phyloP scores from a whole-genome alignment of 192 early-diverging fungal species.

The Coemansia sp. region DNA sequence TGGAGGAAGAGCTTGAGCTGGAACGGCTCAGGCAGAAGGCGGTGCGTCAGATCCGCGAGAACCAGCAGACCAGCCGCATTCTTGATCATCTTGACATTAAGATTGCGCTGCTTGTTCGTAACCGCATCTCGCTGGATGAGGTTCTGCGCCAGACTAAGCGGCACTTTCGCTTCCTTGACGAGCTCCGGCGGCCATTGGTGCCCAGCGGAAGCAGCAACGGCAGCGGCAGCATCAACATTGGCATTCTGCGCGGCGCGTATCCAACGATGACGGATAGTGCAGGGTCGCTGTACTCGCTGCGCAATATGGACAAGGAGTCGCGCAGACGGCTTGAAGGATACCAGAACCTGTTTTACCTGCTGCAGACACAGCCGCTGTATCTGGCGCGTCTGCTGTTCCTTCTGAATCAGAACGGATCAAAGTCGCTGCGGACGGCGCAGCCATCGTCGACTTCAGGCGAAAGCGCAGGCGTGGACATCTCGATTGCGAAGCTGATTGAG shows the following conservation, averaged over 20 bases:
- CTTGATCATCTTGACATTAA: conserved; percentile 92
- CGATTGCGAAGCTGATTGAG: conserved; percentile 77
- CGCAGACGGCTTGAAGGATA: conserved; percentile 76
- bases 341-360: conserved; percentile 92
- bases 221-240: conserved; percentile 7
- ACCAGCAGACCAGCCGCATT: conserved; percentile 73
- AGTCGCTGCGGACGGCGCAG: conserved; percentile 49
- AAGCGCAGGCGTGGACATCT: conserved; percentile 36
- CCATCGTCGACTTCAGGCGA: neutral
- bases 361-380: conserved; percentile 95
- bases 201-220: conserved; percentile 4
- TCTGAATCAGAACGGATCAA: conserved; percentile 78
- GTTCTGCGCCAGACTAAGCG: conserved; percentile 66
- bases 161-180: conserved; percentile 54
- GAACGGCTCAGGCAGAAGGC: conserved; percentile 86
- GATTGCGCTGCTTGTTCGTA: conserved; percentile 93
- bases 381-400: conserved; percentile 84
- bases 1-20: conserved; percentile 88
- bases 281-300: conserved; percentile 62
- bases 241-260: conserved; percentile 29
- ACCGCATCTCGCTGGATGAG: conserved; percentile 94
- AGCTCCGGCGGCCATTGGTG: conserved; percentile 51
- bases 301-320: conserved; percentile 84
- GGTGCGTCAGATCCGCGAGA: conserved; percentile 87
- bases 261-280: conserved; percentile 20